These are phyloP conservation scores for Leccinum variicolor DNA, from an alignment of 768 basidiomycete genomes.

Conservation along the genomic window DNA sequence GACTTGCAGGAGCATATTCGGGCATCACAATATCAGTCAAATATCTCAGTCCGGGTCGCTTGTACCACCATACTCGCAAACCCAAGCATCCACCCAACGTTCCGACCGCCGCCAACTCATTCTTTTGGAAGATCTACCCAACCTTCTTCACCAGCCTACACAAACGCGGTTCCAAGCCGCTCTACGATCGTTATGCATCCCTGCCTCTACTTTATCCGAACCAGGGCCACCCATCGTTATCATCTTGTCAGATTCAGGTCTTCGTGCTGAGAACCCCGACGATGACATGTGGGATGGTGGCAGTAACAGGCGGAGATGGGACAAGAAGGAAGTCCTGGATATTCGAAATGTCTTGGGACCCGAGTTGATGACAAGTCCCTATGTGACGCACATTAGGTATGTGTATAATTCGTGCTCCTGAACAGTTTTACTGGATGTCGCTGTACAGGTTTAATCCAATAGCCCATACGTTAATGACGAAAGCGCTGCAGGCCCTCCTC, in stretches of 20 bases:
- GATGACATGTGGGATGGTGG: constrained; percentile 47
- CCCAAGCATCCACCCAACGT: background rate
- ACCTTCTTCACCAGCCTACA: constrained; percentile 72
- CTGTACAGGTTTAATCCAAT: constrained; percentile 82
- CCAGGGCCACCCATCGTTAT: constrained; percentile 65
- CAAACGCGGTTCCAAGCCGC: constrained; percentile 71
- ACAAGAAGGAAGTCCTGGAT: constrained; percentile 56
- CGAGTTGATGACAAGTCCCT: constrained; percentile 65
- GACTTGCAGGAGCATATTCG: constrained; percentile 54
- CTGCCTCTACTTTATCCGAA: constrained; percentile 21
- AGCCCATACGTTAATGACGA: constrained; percentile 79
- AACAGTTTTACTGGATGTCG: background rate
- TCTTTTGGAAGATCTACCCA: constrained; percentile 88
- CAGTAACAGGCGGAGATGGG: constrained; percentile 40
- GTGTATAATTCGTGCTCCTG: constrained; percentile 20
- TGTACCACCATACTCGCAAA: constrained; percentile 2
- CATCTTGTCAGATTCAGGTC: constrained; percentile 78
- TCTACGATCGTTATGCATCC: constrained; percentile 49
- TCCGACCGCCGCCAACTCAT: constrained; percentile 52
- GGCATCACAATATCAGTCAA: constrained; percentile 6
- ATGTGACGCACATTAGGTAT: constrained; percentile 78
- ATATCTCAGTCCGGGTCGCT: constrained; percentile 2
- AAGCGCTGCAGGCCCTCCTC: constrained; percentile 66
- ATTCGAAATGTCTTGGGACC: constrained; percentile 68
- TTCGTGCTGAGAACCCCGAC: constrained; percentile 61